Evolutionary conservation across 2,329 filamentous ascomycete species (phyloP), one percentile per base, ranked within the genome.

Genomic region (Orbilia javanica): DNA sequence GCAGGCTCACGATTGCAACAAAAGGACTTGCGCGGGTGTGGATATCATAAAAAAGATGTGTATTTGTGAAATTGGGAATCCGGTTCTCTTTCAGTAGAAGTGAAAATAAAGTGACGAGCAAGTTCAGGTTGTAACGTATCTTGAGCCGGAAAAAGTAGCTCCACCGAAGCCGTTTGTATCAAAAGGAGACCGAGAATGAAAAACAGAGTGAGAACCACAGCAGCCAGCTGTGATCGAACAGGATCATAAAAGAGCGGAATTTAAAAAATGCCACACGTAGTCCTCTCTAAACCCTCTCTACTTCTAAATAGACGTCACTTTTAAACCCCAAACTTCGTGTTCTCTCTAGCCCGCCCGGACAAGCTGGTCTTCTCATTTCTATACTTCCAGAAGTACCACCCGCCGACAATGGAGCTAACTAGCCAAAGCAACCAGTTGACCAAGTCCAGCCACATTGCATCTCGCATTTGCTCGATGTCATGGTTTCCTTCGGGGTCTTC

Each of bases 381-480:
- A 25, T 78, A 72, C 25, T 48, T 66, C 74, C 74, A 78, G 44
- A 72, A 78, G 27, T 78, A 78, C 74, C 74, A 78, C 39, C 48
- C 48, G 10, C 67, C 74, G 25, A 78, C 74, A 10, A 57, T 11
- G 8, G 69, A 29, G 20, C 69, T 74, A 22, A 90, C 84, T 62
- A 93, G 85, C 94, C 94, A 97, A 63, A 97, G 86, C 13, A 93
- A 83, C 83, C 93, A 88, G 83, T 91, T 93, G 55, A 88, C 86
- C 63, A 97, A 84, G 83, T 95, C 92, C 53, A 97, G 87, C 92
- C 93, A 97, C 15, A 96, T 92, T 4, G 93, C 92, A 82, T 91
- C 90, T 85, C 94, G 93, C 93, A 97, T 97, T 71, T 92, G 88
- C 80, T 86, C 85, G 72, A 95, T 87, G 62, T 88, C 90, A 46